phyloP scores from a whole-genome alignment of 176 grass and related monocot species.

The Aegilops longissima region DNA sequence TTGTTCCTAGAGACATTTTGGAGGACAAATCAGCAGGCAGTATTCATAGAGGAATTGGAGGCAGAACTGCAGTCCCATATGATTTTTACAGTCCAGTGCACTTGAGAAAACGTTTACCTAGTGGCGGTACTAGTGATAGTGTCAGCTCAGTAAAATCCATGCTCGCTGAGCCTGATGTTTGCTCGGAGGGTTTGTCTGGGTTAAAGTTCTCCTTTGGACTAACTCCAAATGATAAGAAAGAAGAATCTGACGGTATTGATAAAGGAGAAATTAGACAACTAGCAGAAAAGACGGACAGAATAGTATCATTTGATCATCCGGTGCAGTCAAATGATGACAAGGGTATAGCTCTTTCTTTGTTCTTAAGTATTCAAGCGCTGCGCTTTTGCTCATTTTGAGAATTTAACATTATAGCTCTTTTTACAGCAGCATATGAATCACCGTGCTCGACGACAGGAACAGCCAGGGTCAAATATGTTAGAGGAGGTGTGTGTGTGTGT shows the following conservation, averaged over 20 bases:
- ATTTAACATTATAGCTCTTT: constrained; percentile 28
- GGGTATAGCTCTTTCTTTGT: constrained; percentile 37
- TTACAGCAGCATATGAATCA: constrained; percentile 57
- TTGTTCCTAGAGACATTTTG: constrained; percentile 76
- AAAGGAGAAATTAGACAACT: constrained; percentile 38
- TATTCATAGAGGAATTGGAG: constrained; percentile 34
- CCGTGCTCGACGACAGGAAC: constrained; percentile 68
- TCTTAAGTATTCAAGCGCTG: constrained; percentile 6
- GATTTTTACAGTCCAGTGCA: constrained; percentile 36
- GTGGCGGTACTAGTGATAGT: constrained; percentile 39
- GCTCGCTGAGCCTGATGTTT: constrained; percentile 36
- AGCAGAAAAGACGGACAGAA: constrained; percentile 59
- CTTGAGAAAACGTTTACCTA: constrained; percentile 39
- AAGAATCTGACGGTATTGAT: constrained; percentile 28
- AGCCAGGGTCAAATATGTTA: constrained; percentile 76
- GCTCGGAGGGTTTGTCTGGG: constrained; percentile 39
- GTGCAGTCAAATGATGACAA: constrained; percentile 39
- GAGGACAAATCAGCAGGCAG: constrained; percentile 55
- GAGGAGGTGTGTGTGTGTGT: constrained; percentile 63
- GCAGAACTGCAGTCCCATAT: constrained; percentile 43
- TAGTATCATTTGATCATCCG: constrained; percentile 51
- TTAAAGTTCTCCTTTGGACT: constrained; percentile 52
- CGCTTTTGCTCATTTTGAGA: constrained; percentile 24
- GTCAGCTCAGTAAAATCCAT: constrained; percentile 40
- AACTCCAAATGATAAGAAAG: constrained; percentile 28